phyloP scores from a whole-genome alignment of 169 alveolate species.

The Eimeria acervulina region DNA sequence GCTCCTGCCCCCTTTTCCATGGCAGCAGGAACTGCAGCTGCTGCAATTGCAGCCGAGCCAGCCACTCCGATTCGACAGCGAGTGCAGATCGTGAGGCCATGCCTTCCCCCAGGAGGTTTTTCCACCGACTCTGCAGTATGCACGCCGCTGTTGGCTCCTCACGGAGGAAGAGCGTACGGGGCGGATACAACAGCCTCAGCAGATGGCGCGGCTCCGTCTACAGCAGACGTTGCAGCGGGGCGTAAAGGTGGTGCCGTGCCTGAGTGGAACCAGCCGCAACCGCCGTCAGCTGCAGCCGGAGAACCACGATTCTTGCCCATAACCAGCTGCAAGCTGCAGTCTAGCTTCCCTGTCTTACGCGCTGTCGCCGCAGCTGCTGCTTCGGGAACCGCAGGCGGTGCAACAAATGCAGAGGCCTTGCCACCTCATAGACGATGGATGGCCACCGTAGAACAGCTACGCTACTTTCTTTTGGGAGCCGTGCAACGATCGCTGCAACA shows the following conservation, averaged over 20 bases:
- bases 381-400: neutral
- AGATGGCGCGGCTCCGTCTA: neutral
- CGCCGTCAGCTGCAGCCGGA: neutral
- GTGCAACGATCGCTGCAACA: conserved; percentile 70
- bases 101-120: conserved; percentile 58
- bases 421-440: conserved; percentile 67
- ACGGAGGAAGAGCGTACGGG: neutral
- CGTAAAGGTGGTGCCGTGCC: neutral
- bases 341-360: conserved; percentile 48
- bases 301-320: conserved; percentile 53
- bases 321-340: conserved; percentile 66
- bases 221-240: conserved; percentile 21
- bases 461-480: conserved; percentile 44
- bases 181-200: neutral
- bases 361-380: conserved; percentile 40
- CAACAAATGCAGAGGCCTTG: neutral
- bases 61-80: conserved; percentile 53
- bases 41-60: conserved; percentile 34
- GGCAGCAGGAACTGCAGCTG: conserved; percentile 7
- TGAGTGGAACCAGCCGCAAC: neutral
- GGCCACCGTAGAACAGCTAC: conserved; percentile 26
- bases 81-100: conserved; percentile 65
- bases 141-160: conserved; percentile 63
- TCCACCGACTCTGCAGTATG: conserved; percentile 32
- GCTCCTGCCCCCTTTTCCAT: conserved; percentile 12